Evolutionary conservation across 805 yeast species (phyloP), one percentile per base, ranked within the genome.

Genomic region (Pichia nanzhaoensis): DNA sequence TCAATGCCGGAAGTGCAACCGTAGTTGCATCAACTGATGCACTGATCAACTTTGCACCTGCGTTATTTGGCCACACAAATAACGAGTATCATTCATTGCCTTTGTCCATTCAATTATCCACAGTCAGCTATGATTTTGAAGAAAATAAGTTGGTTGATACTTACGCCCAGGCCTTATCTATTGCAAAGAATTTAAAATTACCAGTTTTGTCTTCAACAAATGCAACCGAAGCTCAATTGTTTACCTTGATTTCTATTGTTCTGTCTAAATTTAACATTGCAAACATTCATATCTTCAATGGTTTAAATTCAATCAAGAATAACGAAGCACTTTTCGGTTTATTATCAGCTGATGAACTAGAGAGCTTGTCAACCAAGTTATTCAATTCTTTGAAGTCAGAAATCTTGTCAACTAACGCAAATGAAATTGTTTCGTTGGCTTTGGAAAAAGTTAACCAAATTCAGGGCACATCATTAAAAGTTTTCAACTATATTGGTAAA

Each of bases 231-330:
- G 75, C 80, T 43, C 91, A 85, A 64, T 78, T 77, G 51, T 69
- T 80, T 43, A 61, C 95, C 19, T 64, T 84, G 34, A 70, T 87
- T 54, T 73, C 88, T 40, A 69, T 80, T 36, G 82, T 75, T 42
- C 66, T 82, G 52, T 81, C 90, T 18, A 66, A 78, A 55, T 78
- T 89, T 16, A 70, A 75, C 28, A 55, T 68, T 37, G 84, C 95
- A 3, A 73, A 82, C 13, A 60, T 88, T 45, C 81, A 85, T 63
- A 70, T 87, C 50, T 87, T 82, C 60, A 96, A 90, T 62, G 97
- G 96, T 30, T 71, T 84, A 13, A 73, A 79, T 42, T 80, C 77
- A 47, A 59, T 76, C 47, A 77, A 75, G 50, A 72, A 75, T 44
- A 70, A 65, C 61, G 67, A 74, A 52, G 73, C 70, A 46, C 68